Evolutionary conservation across 768 basidiomycete species (phyloP).

Genomic region (Naganishia randhawae): DNA sequence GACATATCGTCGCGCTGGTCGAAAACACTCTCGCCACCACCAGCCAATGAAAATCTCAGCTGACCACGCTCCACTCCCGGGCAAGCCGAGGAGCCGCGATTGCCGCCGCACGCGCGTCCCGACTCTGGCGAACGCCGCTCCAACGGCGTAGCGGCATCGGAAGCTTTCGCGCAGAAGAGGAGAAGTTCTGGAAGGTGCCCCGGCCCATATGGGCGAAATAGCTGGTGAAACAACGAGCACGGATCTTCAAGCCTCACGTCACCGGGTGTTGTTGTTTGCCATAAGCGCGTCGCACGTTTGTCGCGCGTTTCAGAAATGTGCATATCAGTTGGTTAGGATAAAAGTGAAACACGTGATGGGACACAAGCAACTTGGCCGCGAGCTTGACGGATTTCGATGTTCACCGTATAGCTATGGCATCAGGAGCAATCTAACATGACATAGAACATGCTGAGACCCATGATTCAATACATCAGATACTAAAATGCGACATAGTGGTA

Average conservation of each 20-base stretch:
- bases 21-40: background rate
- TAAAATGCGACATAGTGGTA: too few species aligned
- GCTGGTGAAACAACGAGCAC: background rate
- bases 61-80: background rate
- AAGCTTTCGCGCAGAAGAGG: too few species aligned
- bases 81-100: background rate
- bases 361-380: too few species aligned
- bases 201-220: background rate
- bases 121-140: background rate
- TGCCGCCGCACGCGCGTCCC: background rate
- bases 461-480: too few species aligned
- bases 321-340: background rate
- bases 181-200: conserved; percentile 6
- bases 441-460: too few species aligned
- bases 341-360: too few species aligned
- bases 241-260: background rate
- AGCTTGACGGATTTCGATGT: too few species aligned
- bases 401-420: too few species aligned
- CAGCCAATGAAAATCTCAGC: conserved; percentile 14
- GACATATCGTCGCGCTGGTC: background rate
- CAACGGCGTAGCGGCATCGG: background rate
- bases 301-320: background rate
- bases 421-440: too few species aligned
- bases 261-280: background rate
- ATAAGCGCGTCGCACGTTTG: background rate